Base-by-base conservation (phyloP, 2,329 filamentous ascomycete genomes). In the Elsinoe perseae region DNA sequence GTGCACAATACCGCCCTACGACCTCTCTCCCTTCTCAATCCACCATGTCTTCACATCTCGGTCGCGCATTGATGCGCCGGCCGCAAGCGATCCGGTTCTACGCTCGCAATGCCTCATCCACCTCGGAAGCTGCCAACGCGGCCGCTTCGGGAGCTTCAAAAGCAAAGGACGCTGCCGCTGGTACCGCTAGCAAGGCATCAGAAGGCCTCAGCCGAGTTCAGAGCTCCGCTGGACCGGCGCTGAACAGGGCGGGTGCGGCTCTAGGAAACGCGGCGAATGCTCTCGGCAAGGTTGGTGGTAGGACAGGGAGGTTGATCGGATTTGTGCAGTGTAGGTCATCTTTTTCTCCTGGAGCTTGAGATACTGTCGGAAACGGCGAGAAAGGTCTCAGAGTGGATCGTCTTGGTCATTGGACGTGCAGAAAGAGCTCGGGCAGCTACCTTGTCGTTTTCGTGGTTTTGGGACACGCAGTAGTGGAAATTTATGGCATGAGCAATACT, bases 171-270 rank as follows among this genome's bases (percentile, higher is more conserved):
- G 73, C 70, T 61, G 69, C 71, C 54, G 64, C 68, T 55, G 62
- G 68, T 56, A 69, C 66, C 27, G 61, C 64, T 53, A 70, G 77
- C 66, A 89, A 89, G 80, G 90, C 89, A 58, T 80, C 84, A 62
- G 80, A 95, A 75, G 89, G 90, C 62, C 82, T 96, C 56, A 89
- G 87, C 65, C 84, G 84, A 69, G 91, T 93, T 66, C 79, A 85
- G 62, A 84, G 86, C 65, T 84, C 88, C 55, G 91, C 90, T 65
- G 88, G 88, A 57, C 85, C 87, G 60, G 87, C 84, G 60, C 78
- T 95, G 65, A 79, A 81, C 64, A 84, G 82, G 69, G 88, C 86
- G 64, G 87, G 86, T 57, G 81, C 82, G 69, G 80, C 82, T 56
- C 74, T 85, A 63, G 75, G 78, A 63, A 81, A 75, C 68, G 83